phyloP scores from a whole-genome alignment of 2,329 filamentous ascomycete genomes.

The Fusarium proliferatum region DNA sequence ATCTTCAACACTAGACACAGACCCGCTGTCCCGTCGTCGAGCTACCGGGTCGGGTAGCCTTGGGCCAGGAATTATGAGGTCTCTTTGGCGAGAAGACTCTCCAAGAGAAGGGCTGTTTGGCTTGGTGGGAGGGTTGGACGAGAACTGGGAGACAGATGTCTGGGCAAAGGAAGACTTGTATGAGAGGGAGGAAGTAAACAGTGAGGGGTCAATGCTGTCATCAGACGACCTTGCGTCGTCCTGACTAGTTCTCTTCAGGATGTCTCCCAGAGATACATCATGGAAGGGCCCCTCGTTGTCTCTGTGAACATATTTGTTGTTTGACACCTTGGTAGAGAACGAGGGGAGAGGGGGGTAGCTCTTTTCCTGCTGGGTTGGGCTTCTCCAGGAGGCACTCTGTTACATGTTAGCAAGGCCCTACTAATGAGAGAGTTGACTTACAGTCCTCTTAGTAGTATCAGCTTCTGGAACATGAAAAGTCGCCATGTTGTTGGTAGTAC shows the following conservation, averaged over 20 bases:
- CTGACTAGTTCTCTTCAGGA: background rate
- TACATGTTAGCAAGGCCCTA: background rate
- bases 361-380: background rate
- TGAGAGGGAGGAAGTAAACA: conserved; percentile 16
- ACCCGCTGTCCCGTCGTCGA: conserved; percentile 12
- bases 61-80: conserved; percentile 3
- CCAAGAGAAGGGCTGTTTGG: background rate
- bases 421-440: background rate
- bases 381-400: conserved; percentile 2
- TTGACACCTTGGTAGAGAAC: conserved; percentile 1
- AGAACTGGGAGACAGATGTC: conserved; percentile 18
- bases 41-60: conserved; percentile 8
- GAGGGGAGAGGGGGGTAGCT: conserved; percentile 1
- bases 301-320: conserved; percentile 3
- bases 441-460: background rate
- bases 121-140: background rate
- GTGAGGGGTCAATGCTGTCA: conserved; percentile 12
- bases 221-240: conserved; percentile 15
- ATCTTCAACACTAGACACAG: background rate
- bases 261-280: background rate
- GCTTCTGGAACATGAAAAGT: background rate
- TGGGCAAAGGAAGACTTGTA: conserved; percentile 32
- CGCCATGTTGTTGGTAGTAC: background rate
- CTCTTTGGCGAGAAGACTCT: background rate
- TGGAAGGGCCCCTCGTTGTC: background rate